Base-by-base conservation (phyloP, 768 basidiomycete species). In the Tylopilus plumbeoviolaceoides region DNA sequence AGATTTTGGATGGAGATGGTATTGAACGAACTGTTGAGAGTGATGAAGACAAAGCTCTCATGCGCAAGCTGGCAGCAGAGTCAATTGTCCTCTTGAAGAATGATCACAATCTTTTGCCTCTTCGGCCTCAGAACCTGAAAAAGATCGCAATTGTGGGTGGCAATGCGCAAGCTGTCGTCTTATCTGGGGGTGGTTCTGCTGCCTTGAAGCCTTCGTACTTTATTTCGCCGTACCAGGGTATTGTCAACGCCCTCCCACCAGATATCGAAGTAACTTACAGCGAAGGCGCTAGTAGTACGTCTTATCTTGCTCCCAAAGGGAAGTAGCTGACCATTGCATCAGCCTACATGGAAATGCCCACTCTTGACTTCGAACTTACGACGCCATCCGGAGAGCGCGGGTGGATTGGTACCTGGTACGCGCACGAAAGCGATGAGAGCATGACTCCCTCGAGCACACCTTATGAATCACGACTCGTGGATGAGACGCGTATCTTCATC, bases 71-170 rank as follows among this genome's bases (percentile, higher is more conserved):
- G n/a, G 89, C 85, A 1, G 78, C 78, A 4, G 78, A 85, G 63
- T 78, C 83, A 0, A 85, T 91, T 54, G 88, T 91, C 20, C 75
- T 92, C 28, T 70, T 91, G 50, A 89, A 87, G 74, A 92, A 91
- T 62, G 75, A 84, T 5, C 64, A 68, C 44, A 66, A 67, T 17
- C 42, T 85, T 11, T 47, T 70, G 1, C 67, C 67, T 39, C 59
- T 70, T 41, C 59, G 49, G 20, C 23, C 77, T 82, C 57, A 65
- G 43, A 69, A 65, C 14, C 58, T 88, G 47, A 85, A 80, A 68
- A 89, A 84, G 67, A 72, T 91, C 35, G 88, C 87, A 0, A 81
- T 93, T 45, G 75, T 92, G 30, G 90, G 90, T 18, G 69, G 67
- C 9, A 87, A 87, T 65, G 82, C 81, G 40, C 80, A 80, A 63